Percentiles rank a stretch among this genome's conserved stretches.
These are phyloP conservation scores for Neurospora africana DNA, from an alignment of 495 filamentous ascomycete genomes.

Conservation along the genomic window DNA sequence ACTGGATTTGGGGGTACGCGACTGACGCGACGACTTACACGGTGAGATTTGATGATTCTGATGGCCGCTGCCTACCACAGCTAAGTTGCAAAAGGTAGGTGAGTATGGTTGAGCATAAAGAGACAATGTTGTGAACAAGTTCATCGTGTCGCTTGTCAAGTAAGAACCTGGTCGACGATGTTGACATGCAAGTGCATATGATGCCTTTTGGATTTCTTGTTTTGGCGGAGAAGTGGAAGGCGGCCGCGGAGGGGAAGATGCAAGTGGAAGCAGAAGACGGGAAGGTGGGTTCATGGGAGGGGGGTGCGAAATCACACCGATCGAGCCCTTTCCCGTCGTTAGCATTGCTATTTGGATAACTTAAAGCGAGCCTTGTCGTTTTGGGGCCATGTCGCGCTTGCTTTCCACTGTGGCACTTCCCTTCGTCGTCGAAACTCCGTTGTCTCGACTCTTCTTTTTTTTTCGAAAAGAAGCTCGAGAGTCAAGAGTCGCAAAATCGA, in stretches of 20 bases:
- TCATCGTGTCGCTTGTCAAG: neutral
- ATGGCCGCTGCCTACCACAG: neutral
- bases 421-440: neutral
- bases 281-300: neutral
- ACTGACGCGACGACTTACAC: conserved; percentile 19
- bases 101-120: neutral
- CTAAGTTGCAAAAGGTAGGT: neutral
- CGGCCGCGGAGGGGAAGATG: neutral
- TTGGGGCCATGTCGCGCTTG: conserved; percentile 19
- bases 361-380: conserved; percentile 8
- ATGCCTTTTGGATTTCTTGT: neutral
- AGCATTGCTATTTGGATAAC: conserved; percentile 35
- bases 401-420: conserved; percentile 19
- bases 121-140: neutral
- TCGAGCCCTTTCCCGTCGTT: conserved; percentile 9
- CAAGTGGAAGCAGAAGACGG: neutral
- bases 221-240: neutral
- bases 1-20: conserved; percentile 14
- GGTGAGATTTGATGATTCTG: neutral
- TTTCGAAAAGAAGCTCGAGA: neutral
- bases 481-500: neutral
- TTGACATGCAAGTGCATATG: neutral
- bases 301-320: neutral
- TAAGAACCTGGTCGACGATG: neutral
- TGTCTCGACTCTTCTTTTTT: neutral